A percentile compares a stretch with the other conserved stretches of the same genome.
These are phyloP conservation scores for Metschnikowia lunata DNA, from an alignment of 805 yeast genomes.

Conservation along the genomic window DNA sequence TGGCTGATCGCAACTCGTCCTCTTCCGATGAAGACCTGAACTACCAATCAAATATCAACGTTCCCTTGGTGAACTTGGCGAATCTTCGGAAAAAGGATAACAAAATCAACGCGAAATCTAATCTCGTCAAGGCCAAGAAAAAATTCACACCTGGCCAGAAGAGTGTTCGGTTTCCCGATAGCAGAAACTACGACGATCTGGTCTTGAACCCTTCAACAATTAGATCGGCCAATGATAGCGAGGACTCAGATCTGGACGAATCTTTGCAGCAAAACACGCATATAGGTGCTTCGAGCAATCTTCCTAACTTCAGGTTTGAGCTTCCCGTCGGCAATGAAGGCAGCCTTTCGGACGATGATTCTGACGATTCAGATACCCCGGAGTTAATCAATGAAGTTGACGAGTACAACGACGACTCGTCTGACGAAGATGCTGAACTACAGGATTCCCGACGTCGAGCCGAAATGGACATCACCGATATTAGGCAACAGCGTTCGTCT, in stretches of 20 bases:
- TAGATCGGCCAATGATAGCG: slow-evolving; percentile 5
- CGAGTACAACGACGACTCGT: slow-evolving; percentile 15
- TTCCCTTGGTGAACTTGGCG: slow-evolving; percentile 31
- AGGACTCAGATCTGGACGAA: slow-evolving; percentile 18
- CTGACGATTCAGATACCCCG: slow-evolving; percentile 7
- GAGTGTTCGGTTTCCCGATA: slow-evolving; percentile 29
- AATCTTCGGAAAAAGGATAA: slow-evolving; percentile 18
- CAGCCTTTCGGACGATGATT: slow-evolving; percentile 4
- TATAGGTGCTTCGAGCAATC: slow-evolving; percentile 3
- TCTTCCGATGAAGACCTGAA: slow-evolving; percentile 32
- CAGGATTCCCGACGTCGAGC: slow-evolving; percentile 1
- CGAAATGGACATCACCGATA: slow-evolving; percentile 16
- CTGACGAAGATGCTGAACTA: slow-evolving; percentile 14
- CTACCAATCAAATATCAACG: slow-evolving; percentile 25
- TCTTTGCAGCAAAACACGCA: slow-evolving; percentile 5
- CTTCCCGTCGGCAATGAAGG: slow-evolving; percentile 4
- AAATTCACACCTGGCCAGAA: slow-evolving; percentile 18
- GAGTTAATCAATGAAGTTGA: slow-evolving; percentile 5
- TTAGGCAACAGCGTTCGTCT: slow-evolving; percentile 6
- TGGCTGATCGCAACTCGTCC: slow-evolving; percentile 4
- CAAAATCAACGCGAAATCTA: slow-evolving; percentile 12
- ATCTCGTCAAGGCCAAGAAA: slow-evolving; percentile 20
- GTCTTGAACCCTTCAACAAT: slow-evolving; percentile 23
- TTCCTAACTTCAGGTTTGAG: slow-evolving; percentile 15
- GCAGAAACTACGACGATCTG: slow-evolving; percentile 23